phyloP scores from a whole-genome alignment of 495 filamentous ascomycete genomes.

The Aspergillus carlsbadensis region DNA sequence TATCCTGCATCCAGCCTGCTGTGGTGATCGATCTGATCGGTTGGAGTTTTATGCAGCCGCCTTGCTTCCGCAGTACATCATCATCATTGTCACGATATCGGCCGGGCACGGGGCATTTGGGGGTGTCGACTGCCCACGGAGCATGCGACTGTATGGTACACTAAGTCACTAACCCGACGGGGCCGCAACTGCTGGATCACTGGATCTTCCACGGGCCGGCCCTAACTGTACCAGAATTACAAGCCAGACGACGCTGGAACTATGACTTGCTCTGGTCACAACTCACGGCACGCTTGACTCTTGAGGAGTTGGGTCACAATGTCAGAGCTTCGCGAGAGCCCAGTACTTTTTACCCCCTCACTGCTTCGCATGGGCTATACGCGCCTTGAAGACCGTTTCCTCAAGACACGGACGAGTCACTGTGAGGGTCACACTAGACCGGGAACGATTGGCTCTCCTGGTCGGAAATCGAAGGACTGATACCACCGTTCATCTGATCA shows the following conservation, averaged over 20 bases:
- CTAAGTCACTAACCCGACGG: constrained; percentile 1
- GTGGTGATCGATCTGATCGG: constrained; percentile 17
- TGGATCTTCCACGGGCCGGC: constrained; percentile 25
- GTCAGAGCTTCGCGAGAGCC: neutral
- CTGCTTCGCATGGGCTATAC: neutral
- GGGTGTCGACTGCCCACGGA: neutral
- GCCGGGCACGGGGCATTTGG: constrained; percentile 4
- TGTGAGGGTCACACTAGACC: constrained; percentile 22
- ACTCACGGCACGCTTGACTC: too few species aligned
- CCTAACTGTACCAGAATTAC: constrained; percentile 25
- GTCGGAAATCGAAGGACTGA: constrained; percentile 5
- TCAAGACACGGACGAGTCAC: constrained; percentile 1
- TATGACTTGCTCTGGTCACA: neutral
- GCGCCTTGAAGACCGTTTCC: constrained; percentile 4
- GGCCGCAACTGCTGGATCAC: constrained; percentile 17
- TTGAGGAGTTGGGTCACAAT: constrained; percentile 2
- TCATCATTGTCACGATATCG: constrained; percentile 18
- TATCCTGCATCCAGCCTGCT: constrained; percentile 9
- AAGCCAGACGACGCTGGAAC: neutral
- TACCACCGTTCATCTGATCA: constrained; percentile 29
- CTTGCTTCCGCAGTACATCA: constrained; percentile 20
- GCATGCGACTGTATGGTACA: constrained; percentile 2
- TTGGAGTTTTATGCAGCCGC: constrained; percentile 21
- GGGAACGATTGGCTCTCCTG: constrained; percentile 24
- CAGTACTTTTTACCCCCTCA: constrained; percentile 12